These are phyloP conservation scores for Balansia obtecta DNA, from an alignment of 2,329 filamentous ascomycete species.

Conservation along the genomic window DNA sequence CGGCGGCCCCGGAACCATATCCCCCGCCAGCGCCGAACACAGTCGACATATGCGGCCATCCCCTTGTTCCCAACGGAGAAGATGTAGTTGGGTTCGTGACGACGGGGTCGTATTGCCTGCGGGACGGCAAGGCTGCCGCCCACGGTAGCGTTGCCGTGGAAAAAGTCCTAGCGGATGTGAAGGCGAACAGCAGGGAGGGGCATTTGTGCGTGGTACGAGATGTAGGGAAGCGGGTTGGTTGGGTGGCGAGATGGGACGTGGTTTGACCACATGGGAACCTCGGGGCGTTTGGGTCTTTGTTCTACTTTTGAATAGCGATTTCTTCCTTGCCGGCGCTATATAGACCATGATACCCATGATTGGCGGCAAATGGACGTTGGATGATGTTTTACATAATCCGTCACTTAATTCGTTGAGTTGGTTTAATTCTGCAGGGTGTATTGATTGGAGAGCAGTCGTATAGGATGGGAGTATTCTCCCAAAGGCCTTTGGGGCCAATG, in stretches of 20 bases:
- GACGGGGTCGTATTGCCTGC: slow-evolving; percentile 70
- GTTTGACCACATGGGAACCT: slow-evolving; percentile 23
- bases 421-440: too few relatives aligned
- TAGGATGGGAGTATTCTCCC: too few relatives aligned
- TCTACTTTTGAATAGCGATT: not conserved
- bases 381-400: too few relatives aligned
- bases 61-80: slow-evolving; percentile 55
- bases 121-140: slow-evolving; percentile 61
- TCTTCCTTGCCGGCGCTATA: not conserved
- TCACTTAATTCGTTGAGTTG: too few relatives aligned
- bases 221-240: slow-evolving; percentile 64
- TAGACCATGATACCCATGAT: not conserved
- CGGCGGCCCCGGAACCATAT: slow-evolving; percentile 21
- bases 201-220: slow-evolving; percentile 69
- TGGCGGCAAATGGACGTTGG: too few relatives aligned
- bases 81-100: slow-evolving; percentile 88
- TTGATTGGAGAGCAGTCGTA: too few relatives aligned
- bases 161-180: slow-evolving; percentile 34
- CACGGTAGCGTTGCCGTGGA: slow-evolving; percentile 57
- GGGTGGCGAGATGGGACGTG: slow-evolving; percentile 68
- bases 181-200: slow-evolving; percentile 26
- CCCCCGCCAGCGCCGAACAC: slow-evolving; percentile 24
- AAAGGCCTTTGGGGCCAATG: too few relatives aligned
- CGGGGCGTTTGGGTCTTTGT: not conserved
- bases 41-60: slow-evolving; percentile 40